Evolutionary conservation across 352 stramenopile genomes (phyloP).

Genomic region (Globisporangium irregulare): DNA sequence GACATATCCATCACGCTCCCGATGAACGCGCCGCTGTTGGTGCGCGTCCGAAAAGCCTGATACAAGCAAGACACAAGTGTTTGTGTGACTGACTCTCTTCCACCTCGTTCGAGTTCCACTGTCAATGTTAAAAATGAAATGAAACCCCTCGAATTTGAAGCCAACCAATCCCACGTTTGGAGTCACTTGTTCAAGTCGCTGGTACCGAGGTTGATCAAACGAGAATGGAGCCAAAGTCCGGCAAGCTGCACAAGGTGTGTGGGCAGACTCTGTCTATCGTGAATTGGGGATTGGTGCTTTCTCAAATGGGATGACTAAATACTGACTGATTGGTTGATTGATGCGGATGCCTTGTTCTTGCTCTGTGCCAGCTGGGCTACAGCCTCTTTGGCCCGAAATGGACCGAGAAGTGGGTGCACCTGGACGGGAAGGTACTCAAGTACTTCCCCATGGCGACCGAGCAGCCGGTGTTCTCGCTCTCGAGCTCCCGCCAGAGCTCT

Average conservation of each 20-base stretch:
- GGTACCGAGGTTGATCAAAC: neutral
- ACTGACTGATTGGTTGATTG: neutral
- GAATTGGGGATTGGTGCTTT: slow-evolving; percentile 1
- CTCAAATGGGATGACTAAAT: neutral
- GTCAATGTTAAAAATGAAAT: neutral
- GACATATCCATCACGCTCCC: slow-evolving; percentile 22
- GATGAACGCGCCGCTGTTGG: slow-evolving; percentile 15
- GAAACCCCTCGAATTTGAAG: neutral
- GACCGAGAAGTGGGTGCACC: slow-evolving; percentile 79
- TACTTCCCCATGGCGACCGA: slow-evolving; percentile 72
- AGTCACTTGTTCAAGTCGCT: neutral
- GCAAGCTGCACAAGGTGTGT: slow-evolving; percentile 60
- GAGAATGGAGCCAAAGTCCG: slow-evolving; percentile 55
- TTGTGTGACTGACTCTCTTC: neutral
- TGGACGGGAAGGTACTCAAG: slow-evolving; percentile 67
- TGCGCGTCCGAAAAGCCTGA: neutral
- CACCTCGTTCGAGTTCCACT: neutral
- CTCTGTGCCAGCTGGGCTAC: slow-evolving; percentile 35
- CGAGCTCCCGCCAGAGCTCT: slow-evolving; percentile 44
- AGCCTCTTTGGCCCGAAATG: slow-evolving; percentile 69
- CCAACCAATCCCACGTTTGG: neutral
- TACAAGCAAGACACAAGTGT: neutral
- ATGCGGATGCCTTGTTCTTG: neutral
- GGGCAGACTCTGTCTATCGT: slow-evolving; percentile 21
- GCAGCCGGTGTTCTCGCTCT: slow-evolving; percentile 53